Conservation (phyloP, 768 basidiomycete genomes). For the Naganishia vishniacii region DNA sequence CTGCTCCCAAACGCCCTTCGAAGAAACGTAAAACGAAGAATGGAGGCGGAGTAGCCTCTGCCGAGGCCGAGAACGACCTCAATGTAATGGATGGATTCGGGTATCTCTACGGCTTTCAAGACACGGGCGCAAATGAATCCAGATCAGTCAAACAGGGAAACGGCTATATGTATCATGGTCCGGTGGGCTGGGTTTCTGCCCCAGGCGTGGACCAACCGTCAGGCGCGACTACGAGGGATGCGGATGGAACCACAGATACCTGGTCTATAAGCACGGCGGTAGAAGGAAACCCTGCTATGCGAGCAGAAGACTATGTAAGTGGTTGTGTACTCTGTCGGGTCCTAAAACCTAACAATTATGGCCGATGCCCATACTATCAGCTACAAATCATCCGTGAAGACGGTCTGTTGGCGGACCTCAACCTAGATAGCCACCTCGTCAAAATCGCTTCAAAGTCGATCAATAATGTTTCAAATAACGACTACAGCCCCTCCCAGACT, state of each 20-base stretch:
- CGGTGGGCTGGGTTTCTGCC: not conserved
- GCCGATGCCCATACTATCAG: not conserved
- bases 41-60: slow-evolving; percentile 11
- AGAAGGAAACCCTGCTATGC: not conserved
- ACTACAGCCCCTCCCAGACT: slow-evolving; percentile 2
- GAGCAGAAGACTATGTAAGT: slow-evolving; percentile 19
- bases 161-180: slow-evolving; percentile 2
- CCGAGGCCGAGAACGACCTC: slow-evolving; percentile 17
- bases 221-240: not conserved
- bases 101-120: slow-evolving; percentile 11
- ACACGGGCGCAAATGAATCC: not conserved
- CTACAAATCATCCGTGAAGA: slow-evolving; percentile 16
- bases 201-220: not conserved
- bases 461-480: not conserved
- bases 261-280: too few species aligned
- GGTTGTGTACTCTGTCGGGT: not conserved
- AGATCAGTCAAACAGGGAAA: not conserved
- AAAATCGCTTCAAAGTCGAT: not conserved
- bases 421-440: slow-evolving; percentile 8
- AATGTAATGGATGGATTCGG: slow-evolving; percentile 17
- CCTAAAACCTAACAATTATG: not conserved
- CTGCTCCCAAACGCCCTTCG: not conserved
- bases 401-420: slow-evolving; percentile 16
- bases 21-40: slow-evolving; percentile 17
- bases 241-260: too few species aligned